Percentiles rank a stretch among this genome's conserved stretches.
Evolutionary conservation across 2,329 filamentous ascomycete genomes (phyloP).

Genomic region (Coleophoma crateriformis): DNA sequence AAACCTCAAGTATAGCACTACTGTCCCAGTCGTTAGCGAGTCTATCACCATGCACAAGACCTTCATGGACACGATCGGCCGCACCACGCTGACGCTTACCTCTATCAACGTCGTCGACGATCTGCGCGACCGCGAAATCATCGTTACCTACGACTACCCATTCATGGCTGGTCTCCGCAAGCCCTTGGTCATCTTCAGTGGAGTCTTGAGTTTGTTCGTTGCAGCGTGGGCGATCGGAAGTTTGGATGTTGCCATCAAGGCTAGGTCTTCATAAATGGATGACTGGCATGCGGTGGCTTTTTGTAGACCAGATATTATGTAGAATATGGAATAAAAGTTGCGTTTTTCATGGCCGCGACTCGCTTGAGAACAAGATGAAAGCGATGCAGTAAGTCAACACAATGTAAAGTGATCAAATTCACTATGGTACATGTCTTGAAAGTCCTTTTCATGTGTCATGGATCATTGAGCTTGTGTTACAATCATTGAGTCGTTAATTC

Average conservation of each 20-base stretch:
- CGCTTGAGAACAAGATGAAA: background rate
- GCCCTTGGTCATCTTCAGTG: slow-evolving; percentile 74
- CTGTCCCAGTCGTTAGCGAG: slow-evolving; percentile 63
- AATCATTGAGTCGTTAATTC: no score
- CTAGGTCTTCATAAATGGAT: slow-evolving; percentile 12
- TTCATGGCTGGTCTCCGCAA: slow-evolving; percentile 73
- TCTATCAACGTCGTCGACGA: slow-evolving; percentile 89
- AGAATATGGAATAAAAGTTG: slow-evolving; percentile 10
- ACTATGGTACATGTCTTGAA: no score
- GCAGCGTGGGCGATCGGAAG: slow-evolving; percentile 66
- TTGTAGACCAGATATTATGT: slow-evolving; percentile 10
- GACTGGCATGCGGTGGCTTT: background rate
- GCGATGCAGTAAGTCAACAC: background rate
- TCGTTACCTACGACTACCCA: slow-evolving; percentile 86
- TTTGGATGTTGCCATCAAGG: slow-evolving; percentile 23
- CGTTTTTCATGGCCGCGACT: background rate
- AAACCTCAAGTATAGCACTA: slow-evolving; percentile 72
- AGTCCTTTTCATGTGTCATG: no score
- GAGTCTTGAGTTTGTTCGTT: slow-evolving; percentile 68
- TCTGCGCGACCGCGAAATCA: slow-evolving; percentile 72
- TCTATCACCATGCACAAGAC: slow-evolving; percentile 67
- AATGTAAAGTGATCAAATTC: no score
- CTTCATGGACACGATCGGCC: slow-evolving; percentile 89
- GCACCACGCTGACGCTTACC: slow-evolving; percentile 74
- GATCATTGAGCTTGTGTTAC: no score